Base-by-base conservation (phyloP, 2,329 filamentous ascomycete species). In the Chaetomium olivaceum region DNA sequence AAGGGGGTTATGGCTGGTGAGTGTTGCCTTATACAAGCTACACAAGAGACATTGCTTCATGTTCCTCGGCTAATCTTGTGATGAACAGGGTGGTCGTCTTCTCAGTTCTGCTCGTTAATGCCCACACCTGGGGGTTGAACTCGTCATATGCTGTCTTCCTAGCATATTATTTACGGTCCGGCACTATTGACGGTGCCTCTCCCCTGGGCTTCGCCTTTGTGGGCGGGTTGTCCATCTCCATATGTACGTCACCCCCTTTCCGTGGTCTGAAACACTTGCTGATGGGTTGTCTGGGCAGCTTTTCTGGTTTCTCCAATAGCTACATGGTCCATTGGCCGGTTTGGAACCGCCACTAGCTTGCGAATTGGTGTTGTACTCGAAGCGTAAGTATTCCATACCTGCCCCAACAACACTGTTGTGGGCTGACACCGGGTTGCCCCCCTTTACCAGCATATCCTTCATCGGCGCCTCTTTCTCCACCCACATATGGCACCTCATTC, bases 71-170 rank as follows among this genome's bases (percentile, higher is more conserved):
- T 67, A 43, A 67, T 55, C 19, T 25, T 12, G 6, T 43, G 2
- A 9, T 36, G 11, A 2, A 12, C 59, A 81, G 80, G 80, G 81
- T 87, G 25, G 86, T 87, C 62, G 82, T 86, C n/a, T 71, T 79
- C 2, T 81, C 80, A 48, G 79, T 83, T 67, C 81, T 83, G 59
- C 75, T 86, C 67, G 83, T 90, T 64, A 91, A 90, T 73, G 86
- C 83, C 8, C 89, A 92, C 73, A 91, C 89, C 0, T 92, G 90
- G 90, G 90, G 90, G 8, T 78, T 92, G 67, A 92, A 92, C 74
- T 87, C 84, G 81, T 82, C 84, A 1, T 91, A 85, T 67, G 76
- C 79, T 56, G 82, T 87, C 43, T 87, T 87, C 70, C 79, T 87
- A 4, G 84, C 85, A 4, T 81, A 86, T 70, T 86, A 86, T 66